Base-by-base conservation (phyloP, 805 yeast genomes). In the Sugiyamaella valdiviana region DNA sequence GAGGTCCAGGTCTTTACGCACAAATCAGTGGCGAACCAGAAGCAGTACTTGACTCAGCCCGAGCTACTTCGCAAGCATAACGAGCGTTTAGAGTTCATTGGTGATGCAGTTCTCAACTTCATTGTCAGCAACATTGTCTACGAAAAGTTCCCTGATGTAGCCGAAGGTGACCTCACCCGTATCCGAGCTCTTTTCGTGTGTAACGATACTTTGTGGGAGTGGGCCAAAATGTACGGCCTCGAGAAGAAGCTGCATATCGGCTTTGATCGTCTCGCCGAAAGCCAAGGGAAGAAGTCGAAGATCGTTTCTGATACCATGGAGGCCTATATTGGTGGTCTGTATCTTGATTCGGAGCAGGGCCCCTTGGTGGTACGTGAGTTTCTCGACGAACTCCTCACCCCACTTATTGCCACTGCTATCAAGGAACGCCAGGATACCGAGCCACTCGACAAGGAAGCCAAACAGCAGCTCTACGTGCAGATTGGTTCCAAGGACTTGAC, bases 241-340 rank as follows among this genome's bases (percentile, higher is more conserved):
- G 55, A 57, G 9, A 47, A 48, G 29, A 35, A 40, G 37, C 46
- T 58, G 23, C 37, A 26, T 7, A 44, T 56, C 14, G 37, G 42
- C 20, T 46, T 55, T 36, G 50, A 50, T n/a, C 38, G 49, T 14
- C 32, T 37, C 19, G 36, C 45, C 19, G 50, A 24, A 5, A 51
- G 45, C 21, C 45, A 36, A 5, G 56, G 50, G 3, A 51, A 49
- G 23, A 54, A 50, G 36, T 51, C 76, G 54, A 93, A 93, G 61
- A 70, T 85, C 3, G 76, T 76, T 59, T 96, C 98, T 0, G 99
- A 91, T 71, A 80, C 85, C 0, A 86, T 91, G 62, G 99, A 93
- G 66, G 96, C 98, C 0, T 91, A 91, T 57, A 74, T 93, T 41
- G 98, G 96, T 5, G 99, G 95, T 0, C 65, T 91, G 26, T 75